These are phyloP conservation scores for Phlebopus sp. DNA, from an alignment of 1,284 basidiomycete species.

Conservation along the genomic window DNA sequence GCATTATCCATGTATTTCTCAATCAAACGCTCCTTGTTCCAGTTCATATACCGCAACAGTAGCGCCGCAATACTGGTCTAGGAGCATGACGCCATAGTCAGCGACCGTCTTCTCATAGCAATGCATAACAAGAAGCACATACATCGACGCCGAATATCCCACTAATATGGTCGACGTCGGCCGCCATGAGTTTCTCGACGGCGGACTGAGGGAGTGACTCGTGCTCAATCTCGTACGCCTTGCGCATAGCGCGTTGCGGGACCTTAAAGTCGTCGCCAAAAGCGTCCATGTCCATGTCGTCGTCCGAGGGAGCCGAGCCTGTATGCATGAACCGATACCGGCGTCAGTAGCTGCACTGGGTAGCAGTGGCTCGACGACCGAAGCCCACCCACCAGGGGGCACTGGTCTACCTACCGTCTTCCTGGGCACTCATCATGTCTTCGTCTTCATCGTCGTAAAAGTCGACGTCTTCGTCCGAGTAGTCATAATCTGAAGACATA, in stretches of 20 bases:
- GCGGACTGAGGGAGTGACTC: constrained; percentile 70
- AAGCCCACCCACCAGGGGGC: constrained; percentile 2
- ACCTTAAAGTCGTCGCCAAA: constrained; percentile 62
- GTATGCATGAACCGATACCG: constrained; percentile 3
- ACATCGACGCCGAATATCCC: constrained; percentile 85
- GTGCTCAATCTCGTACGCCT: constrained; percentile 77
- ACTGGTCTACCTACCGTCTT: constrained; percentile 40
- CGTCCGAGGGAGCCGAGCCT: constrained; percentile 50
- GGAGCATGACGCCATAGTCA: neutral
- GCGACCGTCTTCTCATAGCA: neutral
- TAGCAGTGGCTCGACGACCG: constrained; percentile 19
- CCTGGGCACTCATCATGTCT: constrained; percentile 61
- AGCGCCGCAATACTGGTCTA: constrained; percentile 64
- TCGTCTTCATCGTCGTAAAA: constrained; percentile 68
- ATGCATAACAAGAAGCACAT: constrained; percentile 33
- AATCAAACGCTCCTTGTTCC: constrained; percentile 97
- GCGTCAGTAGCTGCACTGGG: constrained; percentile 14
- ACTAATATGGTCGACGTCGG: constrained; percentile 80
- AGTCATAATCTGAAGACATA: constrained; percentile 76
- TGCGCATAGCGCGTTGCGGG: constrained; percentile 53
- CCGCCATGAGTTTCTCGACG: constrained; percentile 74
- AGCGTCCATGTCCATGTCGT: constrained; percentile 65
- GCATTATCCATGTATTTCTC: constrained; percentile 94
- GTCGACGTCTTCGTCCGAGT: constrained; percentile 64
- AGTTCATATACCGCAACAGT: constrained; percentile 82